Evolutionary conservation across 2,329 filamentous ascomycete species (phyloP).

Genomic region (Talaromyces piceae): DNA sequence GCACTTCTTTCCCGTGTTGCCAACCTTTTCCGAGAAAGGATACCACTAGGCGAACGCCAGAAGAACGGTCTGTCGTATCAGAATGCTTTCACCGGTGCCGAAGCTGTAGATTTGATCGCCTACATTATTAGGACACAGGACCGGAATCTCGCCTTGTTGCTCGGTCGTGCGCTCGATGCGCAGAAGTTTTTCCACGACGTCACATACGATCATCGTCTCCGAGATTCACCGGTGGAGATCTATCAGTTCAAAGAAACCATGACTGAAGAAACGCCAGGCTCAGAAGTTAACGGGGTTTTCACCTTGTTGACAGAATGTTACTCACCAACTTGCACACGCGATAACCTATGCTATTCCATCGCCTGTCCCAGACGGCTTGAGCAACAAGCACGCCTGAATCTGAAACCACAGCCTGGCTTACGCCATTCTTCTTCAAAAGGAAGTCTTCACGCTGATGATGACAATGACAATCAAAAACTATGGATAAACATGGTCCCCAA

Average conservation of each 20-base stretch:
- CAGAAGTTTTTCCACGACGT: constrained; percentile 99
- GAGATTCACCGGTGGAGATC: constrained; percentile 89
- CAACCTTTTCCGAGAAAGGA: constrained; percentile 83
- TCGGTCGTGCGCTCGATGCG: constrained; percentile 87
- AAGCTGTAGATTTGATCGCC: constrained; percentile 89
- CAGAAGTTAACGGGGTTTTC: constrained; percentile 90
- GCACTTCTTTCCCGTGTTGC: constrained; percentile 89
- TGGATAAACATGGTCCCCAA: constrained; percentile 99
- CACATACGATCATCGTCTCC: constrained; percentile 89
- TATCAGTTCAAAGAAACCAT: constrained; percentile 95
- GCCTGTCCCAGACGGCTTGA: constrained; percentile 89
- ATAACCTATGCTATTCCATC: constrained; percentile 95
- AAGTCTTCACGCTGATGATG: constrained; percentile 77
- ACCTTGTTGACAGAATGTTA: constrained; percentile 95
- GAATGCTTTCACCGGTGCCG: constrained; percentile 89
- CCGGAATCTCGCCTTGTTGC: constrained; percentile 80
- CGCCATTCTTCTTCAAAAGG: constrained; percentile 61
- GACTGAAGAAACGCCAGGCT: constrained; percentile 61
- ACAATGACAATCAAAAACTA: constrained; percentile 91
- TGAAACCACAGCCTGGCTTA: constrained; percentile 85
- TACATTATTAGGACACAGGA: constrained; percentile 98
- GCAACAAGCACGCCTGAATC: constrained; percentile 86
- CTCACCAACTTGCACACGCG: constrained; percentile 90
- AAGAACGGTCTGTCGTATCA: constrained; percentile 98
- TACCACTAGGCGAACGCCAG: constrained; percentile 75